phyloP scores from a whole-genome alignment of 139 green algal species.

The Chlamydomonas schloesseri region DNA sequence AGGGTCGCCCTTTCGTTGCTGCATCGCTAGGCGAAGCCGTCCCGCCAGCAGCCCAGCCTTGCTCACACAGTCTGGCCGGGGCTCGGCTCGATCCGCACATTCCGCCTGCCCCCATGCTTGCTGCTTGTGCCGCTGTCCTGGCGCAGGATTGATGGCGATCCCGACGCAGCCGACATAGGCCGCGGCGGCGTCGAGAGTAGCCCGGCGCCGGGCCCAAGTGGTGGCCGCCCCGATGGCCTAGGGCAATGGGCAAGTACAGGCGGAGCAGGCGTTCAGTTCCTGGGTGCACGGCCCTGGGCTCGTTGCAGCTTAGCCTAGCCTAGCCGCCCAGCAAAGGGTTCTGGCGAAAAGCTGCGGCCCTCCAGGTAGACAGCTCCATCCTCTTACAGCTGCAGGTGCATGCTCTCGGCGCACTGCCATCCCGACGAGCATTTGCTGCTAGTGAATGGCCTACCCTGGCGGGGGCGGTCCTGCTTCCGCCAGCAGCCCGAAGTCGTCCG shows the following conservation, averaged over 20 bases:
- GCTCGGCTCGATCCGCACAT: background rate
- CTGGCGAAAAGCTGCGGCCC: too few relatives aligned
- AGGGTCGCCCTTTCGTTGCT: too few relatives aligned
- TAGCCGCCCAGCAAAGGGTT: too few relatives aligned
- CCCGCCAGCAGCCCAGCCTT: background rate
- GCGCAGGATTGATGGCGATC: background rate
- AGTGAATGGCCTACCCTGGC: background rate
- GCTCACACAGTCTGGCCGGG: background rate
- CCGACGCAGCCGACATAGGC: background rate
- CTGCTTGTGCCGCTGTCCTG: conserved; percentile 19
- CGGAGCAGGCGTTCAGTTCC: too few relatives aligned
- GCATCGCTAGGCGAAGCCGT: too few relatives aligned
- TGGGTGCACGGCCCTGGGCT: too few relatives aligned
- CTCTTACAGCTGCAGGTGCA: too few relatives aligned
- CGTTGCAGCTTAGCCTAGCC: too few relatives aligned
- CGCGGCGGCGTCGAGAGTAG: background rate
- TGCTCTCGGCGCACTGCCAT: too few relatives aligned
- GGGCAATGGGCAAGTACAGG: too few relatives aligned
- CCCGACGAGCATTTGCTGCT: too few relatives aligned
- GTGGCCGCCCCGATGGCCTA: conserved; percentile 4
- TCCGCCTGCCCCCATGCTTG: background rate
- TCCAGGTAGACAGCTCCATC: too few relatives aligned
- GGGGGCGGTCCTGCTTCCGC: background rate
- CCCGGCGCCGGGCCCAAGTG: background rate
- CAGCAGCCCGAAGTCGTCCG: background rate